A percentile compares a stretch with the other conserved stretches of the same genome.
Conservation (phyloP, 2,329 filamentous ascomycete species). For the Penicillium sp. region DNA sequence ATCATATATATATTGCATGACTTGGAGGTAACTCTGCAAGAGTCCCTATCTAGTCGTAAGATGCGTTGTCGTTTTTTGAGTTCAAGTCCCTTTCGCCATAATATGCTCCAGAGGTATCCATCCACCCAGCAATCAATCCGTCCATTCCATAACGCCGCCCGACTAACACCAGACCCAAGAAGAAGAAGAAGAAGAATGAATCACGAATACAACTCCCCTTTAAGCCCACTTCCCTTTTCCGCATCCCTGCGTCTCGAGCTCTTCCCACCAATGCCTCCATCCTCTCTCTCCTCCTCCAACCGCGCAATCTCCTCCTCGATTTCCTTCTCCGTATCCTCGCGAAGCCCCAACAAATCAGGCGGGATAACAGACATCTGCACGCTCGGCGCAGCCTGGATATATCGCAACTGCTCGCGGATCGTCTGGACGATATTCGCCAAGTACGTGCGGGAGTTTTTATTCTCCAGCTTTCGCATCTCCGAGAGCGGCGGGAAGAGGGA, state of each 20-base stretch:
- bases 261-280: conserved; percentile 37
- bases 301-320: conserved; percentile 49
- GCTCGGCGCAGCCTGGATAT: conserved; percentile 82
- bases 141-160: conserved; percentile 10
- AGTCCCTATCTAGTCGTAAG: neutral
- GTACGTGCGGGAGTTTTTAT: conserved; percentile 78
- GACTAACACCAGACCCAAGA: conserved; percentile 15
- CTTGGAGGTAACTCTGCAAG: neutral
- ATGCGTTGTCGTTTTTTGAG: neutral
- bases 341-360: conserved; percentile 68
- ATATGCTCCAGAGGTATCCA: conserved; percentile 4
- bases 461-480: conserved; percentile 68
- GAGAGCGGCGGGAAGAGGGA: conserved; percentile 87
- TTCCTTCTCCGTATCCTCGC: conserved; percentile 55
- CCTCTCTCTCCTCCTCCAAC: conserved; percentile 46
- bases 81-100: conserved; percentile 3
- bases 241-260: conserved; percentile 38
- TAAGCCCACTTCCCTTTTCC: conserved; percentile 40
- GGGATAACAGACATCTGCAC: conserved; percentile 84
- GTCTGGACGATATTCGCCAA: conserved; percentile 76
- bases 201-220: conserved; percentile 44
- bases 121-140: neutral
- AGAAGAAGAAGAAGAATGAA: conserved; percentile 10
- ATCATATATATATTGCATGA: neutral
- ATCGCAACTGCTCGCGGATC: conserved; percentile 83